phyloP scores from a whole-genome alignment of 345 rosid genomes.

The Eucalyptus polybractea region DNA sequence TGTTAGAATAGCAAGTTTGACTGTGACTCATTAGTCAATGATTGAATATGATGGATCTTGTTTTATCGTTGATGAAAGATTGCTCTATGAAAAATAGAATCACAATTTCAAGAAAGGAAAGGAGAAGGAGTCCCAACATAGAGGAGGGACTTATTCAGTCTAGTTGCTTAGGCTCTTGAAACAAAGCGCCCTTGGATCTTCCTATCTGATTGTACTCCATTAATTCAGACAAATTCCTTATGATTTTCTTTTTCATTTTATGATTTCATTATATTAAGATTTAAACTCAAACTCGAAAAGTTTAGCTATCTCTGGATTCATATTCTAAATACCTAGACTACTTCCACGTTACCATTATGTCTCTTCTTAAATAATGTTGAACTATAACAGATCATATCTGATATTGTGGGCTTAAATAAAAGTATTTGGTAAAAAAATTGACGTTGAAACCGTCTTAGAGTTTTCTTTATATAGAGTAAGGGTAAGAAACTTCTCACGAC shows the following conservation, averaged over 20 bases:
- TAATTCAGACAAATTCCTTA: neutral
- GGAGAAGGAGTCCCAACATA: neutral
- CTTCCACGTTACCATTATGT: neutral
- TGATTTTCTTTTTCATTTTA: neutral
- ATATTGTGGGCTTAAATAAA: neutral
- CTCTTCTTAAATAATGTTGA: neutral
- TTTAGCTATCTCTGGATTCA: neutral
- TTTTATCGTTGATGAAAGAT: neutral
- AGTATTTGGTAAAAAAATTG: neutral
- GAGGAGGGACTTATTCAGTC: neutral
- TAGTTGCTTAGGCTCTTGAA: neutral
- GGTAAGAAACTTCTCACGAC: neutral
- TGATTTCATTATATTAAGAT: neutral
- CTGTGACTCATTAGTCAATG: neutral
- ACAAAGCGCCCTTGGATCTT: neutral
- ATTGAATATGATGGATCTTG: neutral
- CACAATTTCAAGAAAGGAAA: neutral
- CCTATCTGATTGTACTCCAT: neutral
- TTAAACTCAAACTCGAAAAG: neutral
- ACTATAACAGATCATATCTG: neutral
- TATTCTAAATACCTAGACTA: neutral
- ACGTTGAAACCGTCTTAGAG: neutral
- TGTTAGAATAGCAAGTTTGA: neutral
- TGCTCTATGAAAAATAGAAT: neutral
- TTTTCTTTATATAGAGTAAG: neutral